Evolutionary conservation across 352 stramenopile species (phyloP).

Genomic region (Phytophthora hybrid): DNA sequence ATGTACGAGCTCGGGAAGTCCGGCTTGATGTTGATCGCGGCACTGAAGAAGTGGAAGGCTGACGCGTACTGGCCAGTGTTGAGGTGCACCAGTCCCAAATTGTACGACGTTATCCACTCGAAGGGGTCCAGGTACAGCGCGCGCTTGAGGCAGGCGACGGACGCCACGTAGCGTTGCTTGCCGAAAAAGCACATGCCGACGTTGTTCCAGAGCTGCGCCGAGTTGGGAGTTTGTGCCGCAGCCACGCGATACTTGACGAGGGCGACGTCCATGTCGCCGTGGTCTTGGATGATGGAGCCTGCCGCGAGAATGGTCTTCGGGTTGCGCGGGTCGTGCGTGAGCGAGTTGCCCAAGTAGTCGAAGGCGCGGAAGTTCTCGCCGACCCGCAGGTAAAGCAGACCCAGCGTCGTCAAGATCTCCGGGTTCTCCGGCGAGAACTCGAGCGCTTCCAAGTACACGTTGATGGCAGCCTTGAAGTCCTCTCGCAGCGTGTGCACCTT

Average conservation of each 20-base stretch:
- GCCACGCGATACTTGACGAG: constrained; percentile 95
- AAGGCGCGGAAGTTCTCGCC: constrained; percentile 94
- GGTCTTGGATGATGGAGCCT: constrained; percentile 94
- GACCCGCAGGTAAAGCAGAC: constrained; percentile 90
- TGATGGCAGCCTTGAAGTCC: constrained; percentile 89
- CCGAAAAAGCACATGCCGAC: constrained; percentile 97
- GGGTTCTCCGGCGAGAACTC: constrained; percentile 95
- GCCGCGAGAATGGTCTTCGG: constrained; percentile 93
- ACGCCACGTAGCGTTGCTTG: constrained; percentile 89
- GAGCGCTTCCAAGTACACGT: constrained; percentile 91
- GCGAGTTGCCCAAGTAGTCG: constrained; percentile 94
- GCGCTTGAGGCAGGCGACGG: constrained; percentile 92
- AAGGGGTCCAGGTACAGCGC: constrained; percentile 94
- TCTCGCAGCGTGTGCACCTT: constrained; percentile 88
- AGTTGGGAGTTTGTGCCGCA: constrained; percentile 93
- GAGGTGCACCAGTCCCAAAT: constrained; percentile 94
- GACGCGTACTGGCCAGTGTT: constrained; percentile 93
- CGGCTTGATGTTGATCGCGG: constrained; percentile 89
- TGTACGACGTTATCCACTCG: constrained; percentile 96
- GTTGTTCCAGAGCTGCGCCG: constrained; percentile 95
- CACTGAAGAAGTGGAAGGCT: constrained; percentile 94
- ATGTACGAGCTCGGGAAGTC: constrained; percentile 93
- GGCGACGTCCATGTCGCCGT: constrained; percentile 94
- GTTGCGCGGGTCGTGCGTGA: constrained; percentile 92
- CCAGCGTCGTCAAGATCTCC: constrained; percentile 92